phyloP scores from a whole-genome alignment of 2,329 filamentous ascomycete species.

The Coniella vitis region DNA sequence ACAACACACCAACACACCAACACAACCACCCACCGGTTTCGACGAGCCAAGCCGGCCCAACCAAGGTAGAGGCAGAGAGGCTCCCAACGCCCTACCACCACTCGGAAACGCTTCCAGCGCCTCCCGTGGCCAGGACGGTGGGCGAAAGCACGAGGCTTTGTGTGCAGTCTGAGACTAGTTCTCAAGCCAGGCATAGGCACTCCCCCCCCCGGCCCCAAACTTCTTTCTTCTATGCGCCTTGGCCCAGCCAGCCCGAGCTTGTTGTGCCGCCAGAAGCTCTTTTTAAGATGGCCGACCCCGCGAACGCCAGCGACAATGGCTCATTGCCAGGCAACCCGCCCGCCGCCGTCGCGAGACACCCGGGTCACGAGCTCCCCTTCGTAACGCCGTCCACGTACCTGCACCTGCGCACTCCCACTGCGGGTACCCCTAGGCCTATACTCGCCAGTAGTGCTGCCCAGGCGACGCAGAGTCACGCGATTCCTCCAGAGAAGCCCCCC shows the following conservation, averaged over 20 bases:
- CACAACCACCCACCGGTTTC: neutral
- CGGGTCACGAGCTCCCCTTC: conserved; percentile 47
- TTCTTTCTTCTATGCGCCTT: no score
- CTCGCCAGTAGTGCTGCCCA: conserved; percentile 6
- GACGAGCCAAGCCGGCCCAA: neutral
- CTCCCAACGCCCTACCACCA: no score
- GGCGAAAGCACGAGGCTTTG: neutral
- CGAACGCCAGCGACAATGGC: conserved; percentile 20
- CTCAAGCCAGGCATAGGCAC: conserved; percentile 3
- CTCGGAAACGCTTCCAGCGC: no score
- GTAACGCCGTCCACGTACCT: conserved; percentile 56
- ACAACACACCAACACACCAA: neutral
- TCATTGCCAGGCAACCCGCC: conserved; percentile 14
- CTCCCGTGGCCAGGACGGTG: no score
- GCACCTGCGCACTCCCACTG: conserved; percentile 13
- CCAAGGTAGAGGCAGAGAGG: neutral
- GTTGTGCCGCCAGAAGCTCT: conserved; percentile 4
- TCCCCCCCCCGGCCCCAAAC: no score
- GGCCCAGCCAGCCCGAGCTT: conserved; percentile 2
- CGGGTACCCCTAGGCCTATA: neutral
- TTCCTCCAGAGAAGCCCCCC: conserved; percentile 29
- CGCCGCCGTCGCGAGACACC: conserved; percentile 20
- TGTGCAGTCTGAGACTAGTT: neutral
- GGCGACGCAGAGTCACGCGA: conserved; percentile 29
- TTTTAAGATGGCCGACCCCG: conserved; percentile 16